Evolutionary conservation across 352 stramenopile species (phyloP), one percentile per base, ranked within the genome.

Genomic region (Pythium oligandrum): DNA sequence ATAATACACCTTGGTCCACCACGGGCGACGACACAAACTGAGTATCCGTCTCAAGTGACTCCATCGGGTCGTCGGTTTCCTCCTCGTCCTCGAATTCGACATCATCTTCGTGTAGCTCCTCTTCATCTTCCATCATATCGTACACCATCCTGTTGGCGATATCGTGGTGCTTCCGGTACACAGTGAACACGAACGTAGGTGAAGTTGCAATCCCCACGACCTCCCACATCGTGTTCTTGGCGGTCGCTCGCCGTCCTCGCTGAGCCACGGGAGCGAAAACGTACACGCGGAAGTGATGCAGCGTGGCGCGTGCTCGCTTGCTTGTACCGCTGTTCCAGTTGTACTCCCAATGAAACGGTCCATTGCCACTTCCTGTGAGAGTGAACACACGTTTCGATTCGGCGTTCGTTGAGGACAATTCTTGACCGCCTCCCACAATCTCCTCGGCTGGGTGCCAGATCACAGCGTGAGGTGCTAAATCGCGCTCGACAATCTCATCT

Each of bases 271-370:
- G 50, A 0, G 58, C 35, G 40, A 84, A 68, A 7, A 71, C 63
- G 40, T 76, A 81, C 5, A 63, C 68, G 33, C 70, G 66, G 35
- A 84, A 71, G 38, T 71, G 50, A 57, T 84, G 73, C 43, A 59
- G 58, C 1, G 51, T 54, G 1, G 66, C 64, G n/a, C 73, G 70
- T 48, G 75, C 62, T 12, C 70, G 57, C 51, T 79, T 68, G 52
- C 70, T 79, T 26, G 68, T 76, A 36, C 73, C 73, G 57, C 70
- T 83, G 26, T 75, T 73, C 70, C 70, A 83, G 60, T 76, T 64
- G 62, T 83, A 83, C 53, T 78, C 61, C 73, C 73, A 83, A 39
- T 74, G 70, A 39, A 8, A 12, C 12, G 7, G 38, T 42, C 7
- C 12, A 8, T 8, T 12, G 7, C 38, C 7, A 12, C 38, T 8